phyloP scores from a whole-genome alignment of 1,284 basidiomycete species.

The Phylloboletellus chloephorus region DNA sequence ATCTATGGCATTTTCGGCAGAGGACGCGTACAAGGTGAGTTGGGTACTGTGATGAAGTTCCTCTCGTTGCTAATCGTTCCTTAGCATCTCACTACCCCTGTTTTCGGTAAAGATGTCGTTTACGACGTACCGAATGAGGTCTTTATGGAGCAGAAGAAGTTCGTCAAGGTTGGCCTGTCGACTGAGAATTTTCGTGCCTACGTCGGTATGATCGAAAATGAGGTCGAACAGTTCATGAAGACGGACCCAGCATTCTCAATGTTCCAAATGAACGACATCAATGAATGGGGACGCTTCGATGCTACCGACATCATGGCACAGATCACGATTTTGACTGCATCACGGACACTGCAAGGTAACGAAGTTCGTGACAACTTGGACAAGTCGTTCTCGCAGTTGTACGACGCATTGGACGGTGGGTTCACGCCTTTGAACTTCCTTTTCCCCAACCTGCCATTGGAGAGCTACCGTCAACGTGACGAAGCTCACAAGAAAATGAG shows the following conservation, averaged over 20 bases:
- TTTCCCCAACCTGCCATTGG: slow-evolving; percentile 90
- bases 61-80: slow-evolving; percentile 8
- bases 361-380: slow-evolving; percentile 81
- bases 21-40: slow-evolving; percentile 90
- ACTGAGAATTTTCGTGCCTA: slow-evolving; percentile 90
- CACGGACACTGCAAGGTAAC: slow-evolving; percentile 87
- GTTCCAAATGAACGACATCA: slow-evolving; percentile 57
- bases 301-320: slow-evolving; percentile 77
- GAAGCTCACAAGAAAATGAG: slow-evolving; percentile 91
- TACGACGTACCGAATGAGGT: slow-evolving; percentile 96
- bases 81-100: slow-evolving; percentile 83
- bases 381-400: slow-evolving; percentile 83
- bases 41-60: background rate
- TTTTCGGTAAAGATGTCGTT: slow-evolving; percentile 96
- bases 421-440: slow-evolving; percentile 93
- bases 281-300: slow-evolving; percentile 72
- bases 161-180: slow-evolving; percentile 91
- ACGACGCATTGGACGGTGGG: slow-evolving; percentile 88
- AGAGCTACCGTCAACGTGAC: slow-evolving; percentile 85
- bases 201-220: slow-evolving; percentile 85
- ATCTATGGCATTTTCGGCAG: slow-evolving; percentile 87
- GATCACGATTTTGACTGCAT: slow-evolving; percentile 93
- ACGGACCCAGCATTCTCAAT: slow-evolving; percentile 56
- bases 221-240: slow-evolving; percentile 70
- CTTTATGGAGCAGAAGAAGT: slow-evolving; percentile 99